Percentiles rank a stretch among this genome's conserved stretches.
Evolutionary conservation across 2,329 filamentous ascomycete species (phyloP).

Genomic region (Ploettnerulaceae sp.): DNA sequence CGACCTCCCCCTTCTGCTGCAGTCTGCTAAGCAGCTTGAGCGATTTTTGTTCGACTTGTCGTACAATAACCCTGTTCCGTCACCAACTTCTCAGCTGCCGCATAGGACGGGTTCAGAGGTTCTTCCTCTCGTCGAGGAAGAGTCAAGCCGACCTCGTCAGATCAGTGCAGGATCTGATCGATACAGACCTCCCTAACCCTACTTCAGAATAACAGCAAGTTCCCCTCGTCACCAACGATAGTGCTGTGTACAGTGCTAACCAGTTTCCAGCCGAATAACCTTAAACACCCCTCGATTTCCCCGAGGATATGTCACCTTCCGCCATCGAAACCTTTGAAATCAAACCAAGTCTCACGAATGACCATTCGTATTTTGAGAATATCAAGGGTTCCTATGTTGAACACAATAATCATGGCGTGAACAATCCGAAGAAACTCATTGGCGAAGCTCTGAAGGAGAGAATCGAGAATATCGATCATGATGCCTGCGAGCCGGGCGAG

Average conservation of each 20-base stretch:
- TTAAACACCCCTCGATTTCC: conserved; percentile 21
- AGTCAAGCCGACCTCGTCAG: conserved; percentile 98
- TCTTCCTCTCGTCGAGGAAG: conserved; percentile 99
- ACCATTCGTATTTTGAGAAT: conserved; percentile 30
- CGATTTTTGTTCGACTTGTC: conserved; percentile 47
- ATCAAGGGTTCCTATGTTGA: conserved; percentile 28
- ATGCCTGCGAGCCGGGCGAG: conserved; percentile 83
- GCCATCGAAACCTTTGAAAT: conserved; percentile 50
- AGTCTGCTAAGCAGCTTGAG: conserved; percentile 46
- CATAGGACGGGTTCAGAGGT: conserved; percentile 97
- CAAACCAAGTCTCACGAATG: conserved; percentile 31
- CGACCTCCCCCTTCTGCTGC: conserved; percentile 53
- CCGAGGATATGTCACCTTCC: conserved; percentile 61
- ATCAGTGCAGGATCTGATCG: conserved; percentile 84
- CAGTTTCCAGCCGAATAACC: background rate
- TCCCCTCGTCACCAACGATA: background rate
- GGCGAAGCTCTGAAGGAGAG: conserved; percentile 81
- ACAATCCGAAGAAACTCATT: conserved; percentile 70
- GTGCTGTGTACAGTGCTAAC: conserved; percentile 6
- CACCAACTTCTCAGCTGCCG: conserved; percentile 84
- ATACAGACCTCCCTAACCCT: conserved; percentile 91
- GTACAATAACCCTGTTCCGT: conserved; percentile 49
- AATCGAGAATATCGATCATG: conserved; percentile 77
- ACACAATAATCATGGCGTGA: conserved; percentile 27
- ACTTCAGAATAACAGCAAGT: conserved; percentile 30